Evolutionary conservation across 2,329 filamentous ascomycete species (phyloP), one percentile per base, ranked within the genome.

Genomic region (Fusarium domesticum): DNA sequence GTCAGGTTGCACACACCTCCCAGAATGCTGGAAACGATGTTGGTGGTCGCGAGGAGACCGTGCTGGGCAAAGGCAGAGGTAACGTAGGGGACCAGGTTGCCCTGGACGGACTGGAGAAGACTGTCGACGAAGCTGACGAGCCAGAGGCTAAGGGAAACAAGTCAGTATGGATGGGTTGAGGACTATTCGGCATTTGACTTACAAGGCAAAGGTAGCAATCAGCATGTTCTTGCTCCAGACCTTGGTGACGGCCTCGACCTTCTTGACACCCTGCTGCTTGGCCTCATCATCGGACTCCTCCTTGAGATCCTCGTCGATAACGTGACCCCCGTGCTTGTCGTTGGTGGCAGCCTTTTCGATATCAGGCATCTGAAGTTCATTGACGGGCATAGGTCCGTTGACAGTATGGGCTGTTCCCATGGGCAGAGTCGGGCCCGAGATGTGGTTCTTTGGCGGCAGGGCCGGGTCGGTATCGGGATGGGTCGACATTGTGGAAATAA

Each of bases 21-120:
- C 14, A 72, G 58, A 35, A 70, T 61, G 41, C 62, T 62, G 41
- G 84, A 78, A 14, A 85, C 75, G 18, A 86, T 81, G 39, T 77
- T 69, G 34, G 85, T 77, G 0, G 81, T 84, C 5, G 81, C 78
- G 14, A 86, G 71, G 28, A 87, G 70, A 10, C 82, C 83, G 59
- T 87, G 84, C 39, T 75, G 72, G 11, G 64, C 64, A 49, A 68
- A 71, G 0, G 68, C 64, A 0, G 68, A 72, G 33, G 68, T 80
- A 57, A 74, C 64, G 51, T 68, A 71, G 1, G 70, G 67, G 6
- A 64, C 56, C 34, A 77, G 51, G 52, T 63, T 73, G 31, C 46
- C 52, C 43, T 75, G 70, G 28, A 78, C 65, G 5, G 70, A 72
- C 35, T 78, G 74, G 55, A 75, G 67, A 34, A 78, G 70, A 57